Percentiles rank a stretch among this genome's conserved stretches.
phyloP scores from a whole-genome alignment of 2,329 filamentous ascomycete genomes.

The Aspergillus arachidicola region DNA sequence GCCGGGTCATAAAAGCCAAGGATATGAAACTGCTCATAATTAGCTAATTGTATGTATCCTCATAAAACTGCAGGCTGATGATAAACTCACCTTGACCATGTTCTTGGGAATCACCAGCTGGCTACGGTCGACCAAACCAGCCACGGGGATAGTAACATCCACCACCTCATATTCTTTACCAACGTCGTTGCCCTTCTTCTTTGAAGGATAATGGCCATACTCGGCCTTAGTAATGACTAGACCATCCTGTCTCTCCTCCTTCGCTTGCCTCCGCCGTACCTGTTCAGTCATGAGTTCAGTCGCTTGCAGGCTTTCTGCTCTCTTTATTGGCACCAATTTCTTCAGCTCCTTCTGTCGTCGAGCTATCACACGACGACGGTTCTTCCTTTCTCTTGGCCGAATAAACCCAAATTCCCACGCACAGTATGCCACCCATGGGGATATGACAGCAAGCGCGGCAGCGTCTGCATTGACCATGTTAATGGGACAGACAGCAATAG shows the following conservation, averaged over 20 bases:
- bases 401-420: constrained; percentile 46
- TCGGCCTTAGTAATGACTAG: constrained; percentile 44
- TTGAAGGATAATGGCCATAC: constrained; percentile 41
- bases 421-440: constrained; percentile 45
- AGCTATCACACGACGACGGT: constrained; percentile 37
- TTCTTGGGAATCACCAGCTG: constrained; percentile 43
- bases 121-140: constrained; percentile 45
- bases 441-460: constrained; percentile 36
- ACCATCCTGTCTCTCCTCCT: constrained; percentile 38
- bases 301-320: constrained; percentile 41
- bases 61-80: neutral
- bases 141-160: constrained; percentile 49
- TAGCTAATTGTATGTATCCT: constrained; percentile 17
- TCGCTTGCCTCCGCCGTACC: constrained; percentile 40
- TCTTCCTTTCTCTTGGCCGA: constrained; percentile 41
- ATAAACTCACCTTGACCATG: constrained; percentile 36
- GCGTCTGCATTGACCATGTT: constrained; percentile 37
- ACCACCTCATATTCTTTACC: constrained; percentile 30
- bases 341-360: constrained; percentile 41
- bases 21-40: constrained; percentile 40
- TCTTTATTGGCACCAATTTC: constrained; percentile 38
- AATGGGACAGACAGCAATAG: constrained; percentile 41
- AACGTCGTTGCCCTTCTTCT: constrained; percentile 26
- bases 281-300: constrained; percentile 45
- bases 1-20: constrained; percentile 49